These are phyloP conservation scores for Neostapfia colusana DNA, from an alignment of 176 grass and related monocot genomes.

Conservation along the genomic window DNA sequence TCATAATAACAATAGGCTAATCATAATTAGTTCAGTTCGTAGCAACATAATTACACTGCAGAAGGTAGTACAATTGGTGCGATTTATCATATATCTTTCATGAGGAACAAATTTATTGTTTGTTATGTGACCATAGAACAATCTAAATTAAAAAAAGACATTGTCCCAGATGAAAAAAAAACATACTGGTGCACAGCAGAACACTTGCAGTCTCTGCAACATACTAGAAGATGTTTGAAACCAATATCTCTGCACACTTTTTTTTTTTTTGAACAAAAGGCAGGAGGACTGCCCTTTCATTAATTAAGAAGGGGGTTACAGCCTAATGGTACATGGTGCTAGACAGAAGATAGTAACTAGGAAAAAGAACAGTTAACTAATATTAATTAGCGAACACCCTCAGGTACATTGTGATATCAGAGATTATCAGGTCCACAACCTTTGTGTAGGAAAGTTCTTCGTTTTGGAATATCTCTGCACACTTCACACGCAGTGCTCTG, in stretches of 20 bases:
- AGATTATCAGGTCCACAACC: too few relatives aligned
- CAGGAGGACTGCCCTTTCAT: too few relatives aligned
- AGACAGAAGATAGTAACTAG: too few relatives aligned
- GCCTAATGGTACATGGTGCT: too few relatives aligned
- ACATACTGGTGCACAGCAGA: conserved; percentile 39
- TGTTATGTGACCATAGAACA: background rate
- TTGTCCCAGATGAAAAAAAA: background rate
- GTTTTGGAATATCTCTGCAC: too few relatives aligned
- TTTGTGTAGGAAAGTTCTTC: too few relatives aligned
- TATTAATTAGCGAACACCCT: too few relatives aligned
- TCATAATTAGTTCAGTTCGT: background rate
- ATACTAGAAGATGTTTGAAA: conserved; percentile 34
- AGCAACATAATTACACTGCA: background rate
- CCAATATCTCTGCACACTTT: conserved; percentile 41
- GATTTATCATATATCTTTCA: background rate
- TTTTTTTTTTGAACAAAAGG: too few relatives aligned
- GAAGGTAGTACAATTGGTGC: background rate
- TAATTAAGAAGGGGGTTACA: too few relatives aligned
- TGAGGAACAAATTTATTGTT: background rate
- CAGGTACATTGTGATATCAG: too few relatives aligned
- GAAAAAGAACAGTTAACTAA: too few relatives aligned
- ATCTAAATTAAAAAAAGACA: background rate
- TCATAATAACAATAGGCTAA: background rate
- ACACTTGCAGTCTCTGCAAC: conserved; percentile 26
- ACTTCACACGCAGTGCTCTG: conserved; percentile 26